A percentile compares a stretch with the other conserved stretches of the same genome.
Conservation (phyloP, 257 asterid species). For the Haberlea rhodopensis region DNA sequence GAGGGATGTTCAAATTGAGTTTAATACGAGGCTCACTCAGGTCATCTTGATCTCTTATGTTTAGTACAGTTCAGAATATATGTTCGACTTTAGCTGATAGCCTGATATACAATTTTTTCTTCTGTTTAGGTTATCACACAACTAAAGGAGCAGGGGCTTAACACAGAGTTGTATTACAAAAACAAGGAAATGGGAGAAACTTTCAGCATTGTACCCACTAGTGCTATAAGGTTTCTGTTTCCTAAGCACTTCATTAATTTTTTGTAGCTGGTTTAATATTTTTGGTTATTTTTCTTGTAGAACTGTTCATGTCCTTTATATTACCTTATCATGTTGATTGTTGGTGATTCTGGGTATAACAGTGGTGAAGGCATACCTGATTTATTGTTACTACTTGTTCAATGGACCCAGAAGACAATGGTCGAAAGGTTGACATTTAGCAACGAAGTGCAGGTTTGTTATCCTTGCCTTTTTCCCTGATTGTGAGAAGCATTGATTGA, state of each 20-base stretch:
- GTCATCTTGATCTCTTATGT: conserved; percentile 34
- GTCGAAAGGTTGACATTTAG: conserved; percentile 73
- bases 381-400: conserved; percentile 64
- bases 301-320: conserved; percentile 10
- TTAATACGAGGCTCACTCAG: conserved; percentile 70
- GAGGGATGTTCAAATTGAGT: conserved; percentile 65
- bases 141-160: conserved; percentile 90
- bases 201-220: conserved; percentile 83
- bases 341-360: conserved; percentile 29
- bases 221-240: conserved; percentile 78
- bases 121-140: conserved; percentile 58
- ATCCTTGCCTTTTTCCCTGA: conserved; percentile 22
- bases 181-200: conserved; percentile 89
- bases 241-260: conserved; percentile 18
- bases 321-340: conserved; percentile 22
- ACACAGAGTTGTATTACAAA: conserved; percentile 81
- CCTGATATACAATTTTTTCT: conserved; percentile 19
- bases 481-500: conserved; percentile 11
- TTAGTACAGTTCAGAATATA: conserved; percentile 18
- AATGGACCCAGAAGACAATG: conserved; percentile 93
- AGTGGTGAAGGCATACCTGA: conserved; percentile 99
- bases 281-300: not conserved
- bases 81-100: conserved; percentile 27
- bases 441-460: conserved; percentile 72
- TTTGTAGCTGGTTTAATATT: conserved; percentile 15